A percentile compares a stretch with the other conserved stretches of the same genome.
Evolutionary conservation across 2,329 filamentous ascomycete species (phyloP).

Genomic region (Neonectria hederae): DNA sequence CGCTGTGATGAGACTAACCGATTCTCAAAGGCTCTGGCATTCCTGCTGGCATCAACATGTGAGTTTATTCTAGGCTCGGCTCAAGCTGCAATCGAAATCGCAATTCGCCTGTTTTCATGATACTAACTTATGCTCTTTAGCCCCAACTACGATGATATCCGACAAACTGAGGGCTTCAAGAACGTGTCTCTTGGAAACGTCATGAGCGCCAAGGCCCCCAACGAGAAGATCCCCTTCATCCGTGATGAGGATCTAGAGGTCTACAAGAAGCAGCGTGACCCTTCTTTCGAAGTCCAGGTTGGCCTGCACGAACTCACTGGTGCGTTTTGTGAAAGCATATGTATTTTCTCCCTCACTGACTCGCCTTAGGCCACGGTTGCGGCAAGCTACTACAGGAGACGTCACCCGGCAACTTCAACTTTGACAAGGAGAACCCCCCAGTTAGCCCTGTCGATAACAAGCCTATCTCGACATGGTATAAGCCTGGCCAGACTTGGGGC

Average conservation of each 20-base stretch:
- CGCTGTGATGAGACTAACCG: constrained; percentile 45
- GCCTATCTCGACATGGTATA: constrained; percentile 86
- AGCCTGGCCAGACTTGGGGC: constrained; percentile 94
- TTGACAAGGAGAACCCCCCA: constrained; percentile 83
- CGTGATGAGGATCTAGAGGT: constrained; percentile 78
- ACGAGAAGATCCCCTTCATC: constrained; percentile 94
- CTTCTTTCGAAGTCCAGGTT: constrained; percentile 94
- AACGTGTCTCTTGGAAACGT: constrained; percentile 95
- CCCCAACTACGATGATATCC: constrained; percentile 78
- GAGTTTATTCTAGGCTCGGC: constrained; percentile 20
- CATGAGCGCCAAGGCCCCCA: constrained; percentile 86
- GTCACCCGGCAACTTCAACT: constrained; percentile 83
- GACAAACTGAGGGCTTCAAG: constrained; percentile 88
- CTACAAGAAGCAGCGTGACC: constrained; percentile 84
- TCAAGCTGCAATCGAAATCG: not conserved
- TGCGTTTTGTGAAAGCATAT: constrained; percentile 30
- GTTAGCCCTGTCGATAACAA: constrained; percentile 81
- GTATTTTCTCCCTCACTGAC: constrained; percentile 23
- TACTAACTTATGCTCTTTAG: constrained; percentile 37
- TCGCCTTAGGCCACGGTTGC: constrained; percentile 76
- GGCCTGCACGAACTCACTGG: constrained; percentile 86
- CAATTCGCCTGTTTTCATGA: not conserved
- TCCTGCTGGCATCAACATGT: constrained; percentile 74
- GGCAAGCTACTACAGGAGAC: constrained; percentile 95
- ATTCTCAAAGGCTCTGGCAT: constrained; percentile 64